Base-by-base conservation (phyloP, 1,139 yeast species). In the Lizanozyma gosingica region DNA sequence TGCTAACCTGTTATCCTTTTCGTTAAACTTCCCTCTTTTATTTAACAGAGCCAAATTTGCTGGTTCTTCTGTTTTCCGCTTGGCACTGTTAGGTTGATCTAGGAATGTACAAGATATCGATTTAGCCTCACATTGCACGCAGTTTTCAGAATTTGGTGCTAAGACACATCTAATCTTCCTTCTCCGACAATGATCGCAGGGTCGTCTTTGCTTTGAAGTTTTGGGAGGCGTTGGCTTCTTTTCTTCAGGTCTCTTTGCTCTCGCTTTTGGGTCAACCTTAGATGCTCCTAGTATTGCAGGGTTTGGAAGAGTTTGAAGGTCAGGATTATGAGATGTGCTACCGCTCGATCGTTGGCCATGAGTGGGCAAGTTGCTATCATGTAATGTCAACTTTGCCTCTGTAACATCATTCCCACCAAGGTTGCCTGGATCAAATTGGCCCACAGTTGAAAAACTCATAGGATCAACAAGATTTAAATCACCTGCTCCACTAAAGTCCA, bases 141-240 rank as follows among this genome's bases (percentile, higher is more conserved):
- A 82, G 47, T 73, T 76, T 38, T 68, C 63, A 14, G 78, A 59
- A 36, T 74, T 77, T 2, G 85, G 81, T 1, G 74, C 65, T 48
- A 74, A 62, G 4, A 80, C 78, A 62, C 92, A 82, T 52, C 78
- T 77, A 18, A 76, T 78, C 50, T 79, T 80, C 40, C 82, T 62
- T 43, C 83, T 63, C 41, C 85, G 65, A 56, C 90, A 82, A 50
- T 78, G 84, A 51, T 80, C 86, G 55, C 90, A 82, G 1, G 84
- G 82, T 14, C 75, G 60, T 22, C 69, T 57, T 37, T 57, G 65
- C 41, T 63, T 62, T 14, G 52, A 40, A 17, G 43, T 40, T 39
- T 49, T 49, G 35, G 44, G 42, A 35, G 35, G 38, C 15, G 35
- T 47, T 34, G 39, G 47, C 36, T 38, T 43, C 27, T 38, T 35